phyloP scores from a whole-genome alignment of 495 filamentous ascomycete species.

The Penicillium argentinense region DNA sequence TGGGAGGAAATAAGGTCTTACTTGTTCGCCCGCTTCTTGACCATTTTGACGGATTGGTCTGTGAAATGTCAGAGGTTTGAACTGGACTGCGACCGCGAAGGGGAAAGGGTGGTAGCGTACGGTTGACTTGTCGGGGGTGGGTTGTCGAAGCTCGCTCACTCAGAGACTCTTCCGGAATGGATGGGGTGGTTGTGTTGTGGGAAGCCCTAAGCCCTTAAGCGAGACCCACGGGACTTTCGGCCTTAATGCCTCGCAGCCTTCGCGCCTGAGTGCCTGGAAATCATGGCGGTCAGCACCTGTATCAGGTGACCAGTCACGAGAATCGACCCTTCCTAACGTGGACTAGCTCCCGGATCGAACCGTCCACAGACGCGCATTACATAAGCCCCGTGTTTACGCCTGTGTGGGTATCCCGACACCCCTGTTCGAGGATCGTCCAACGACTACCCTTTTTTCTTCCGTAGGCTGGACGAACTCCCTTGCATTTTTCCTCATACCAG shows the following conservation, averaged over 20 bases:
- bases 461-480: slow-evolving; percentile 15
- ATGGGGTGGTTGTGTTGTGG: slow-evolving; percentile 45
- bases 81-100: slow-evolving; percentile 15
- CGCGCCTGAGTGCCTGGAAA: not conserved
- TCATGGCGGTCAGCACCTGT: slow-evolving; percentile 2
- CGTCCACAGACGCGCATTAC: slow-evolving; percentile 13
- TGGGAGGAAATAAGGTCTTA: slow-evolving; percentile 49
- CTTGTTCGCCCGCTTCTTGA: slow-evolving; percentile 99
- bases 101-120: slow-evolving; percentile 37
- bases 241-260: slow-evolving; percentile 2
- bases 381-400: slow-evolving; percentile 25
- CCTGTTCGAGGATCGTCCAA: slow-evolving; percentile 30
- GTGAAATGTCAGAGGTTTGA: slow-evolving; percentile 28
- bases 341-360: slow-evolving; percentile 24
- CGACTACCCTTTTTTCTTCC: slow-evolving; percentile 21
- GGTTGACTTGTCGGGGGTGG: slow-evolving; percentile 48
- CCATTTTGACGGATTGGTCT: slow-evolving; percentile 82
- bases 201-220: slow-evolving; percentile 50
- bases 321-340: not conserved
- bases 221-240: slow-evolving; percentile 29
- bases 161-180: slow-evolving; percentile 40
- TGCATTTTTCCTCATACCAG: slow-evolving; percentile 15
- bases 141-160: slow-evolving; percentile 44
- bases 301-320: slow-evolving; percentile 14
- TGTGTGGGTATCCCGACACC: slow-evolving; percentile 20